These are phyloP conservation scores for Tetracladium maxilliforme DNA, from an alignment of 2,329 filamentous ascomycete genomes.

Conservation along the genomic window DNA sequence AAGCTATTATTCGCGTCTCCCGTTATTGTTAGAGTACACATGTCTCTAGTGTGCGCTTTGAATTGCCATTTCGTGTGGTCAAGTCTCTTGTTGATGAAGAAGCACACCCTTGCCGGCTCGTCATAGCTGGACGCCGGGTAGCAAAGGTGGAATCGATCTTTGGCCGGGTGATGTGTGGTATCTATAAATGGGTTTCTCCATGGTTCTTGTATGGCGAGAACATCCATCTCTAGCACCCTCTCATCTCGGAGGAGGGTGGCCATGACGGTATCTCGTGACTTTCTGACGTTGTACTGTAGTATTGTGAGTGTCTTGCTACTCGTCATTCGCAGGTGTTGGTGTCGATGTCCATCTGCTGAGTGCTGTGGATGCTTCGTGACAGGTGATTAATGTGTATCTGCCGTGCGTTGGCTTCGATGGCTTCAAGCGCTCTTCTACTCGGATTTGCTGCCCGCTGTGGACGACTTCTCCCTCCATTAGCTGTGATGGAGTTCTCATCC, in stretches of 20 bases:
- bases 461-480: too few species aligned
- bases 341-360: too few species aligned
- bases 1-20: constrained; percentile 2
- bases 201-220: constrained; percentile 10
- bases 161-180: constrained; percentile 10
- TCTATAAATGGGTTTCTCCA: constrained; percentile 9
- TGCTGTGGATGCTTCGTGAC: too few species aligned
- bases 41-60: constrained; percentile 6
- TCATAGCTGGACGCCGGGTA: constrained; percentile 5
- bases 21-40: constrained; percentile 6
- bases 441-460: too few species aligned
- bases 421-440: too few species aligned
- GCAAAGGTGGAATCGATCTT: constrained; percentile 8
- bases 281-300: constrained; percentile 10
- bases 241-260: constrained; percentile 9
- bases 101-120: constrained; percentile 7
- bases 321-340: too few species aligned
- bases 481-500: too few species aligned
- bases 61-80: constrained; percentile 7
- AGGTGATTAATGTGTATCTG: too few species aligned
- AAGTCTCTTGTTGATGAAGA: constrained; percentile 11
- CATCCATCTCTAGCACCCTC: constrained; percentile 8
- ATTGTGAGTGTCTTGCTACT: constrained; percentile 5
- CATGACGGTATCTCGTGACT: constrained; percentile 10
- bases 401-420: too few species aligned